Base-by-base conservation (phyloP, 495 filamentous ascomycete genomes). In the Penicillium macrosclerotiorum region DNA sequence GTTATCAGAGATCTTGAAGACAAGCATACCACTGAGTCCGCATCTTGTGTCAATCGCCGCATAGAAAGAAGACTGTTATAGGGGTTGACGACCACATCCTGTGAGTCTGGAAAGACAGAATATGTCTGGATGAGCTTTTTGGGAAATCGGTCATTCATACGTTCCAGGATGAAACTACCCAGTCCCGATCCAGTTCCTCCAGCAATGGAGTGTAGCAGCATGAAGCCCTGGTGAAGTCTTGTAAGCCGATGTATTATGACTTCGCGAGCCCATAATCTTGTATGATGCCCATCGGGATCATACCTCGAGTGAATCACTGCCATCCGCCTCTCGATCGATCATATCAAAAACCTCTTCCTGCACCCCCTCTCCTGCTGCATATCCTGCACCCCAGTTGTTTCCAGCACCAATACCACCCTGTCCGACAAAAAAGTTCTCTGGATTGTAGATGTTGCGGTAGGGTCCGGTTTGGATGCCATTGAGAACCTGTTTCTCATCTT, bases 121-220 rank as follows among this genome's bases (percentile, higher is more conserved):
- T 98, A 98, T 45, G 93, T 97, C 66, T 98, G 93, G 38, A 98
- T 96, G 48, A 98, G 79, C 73, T 97, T 97, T 74, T 98, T 98
- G 33, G 93, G 93, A 52, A 96, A 98, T 17, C 93, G 81, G 67
- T 98, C 93, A 63, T 97, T 97, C 67, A 98, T 85, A 45, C 88
- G 79, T 62, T 98, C 93, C n/a, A 98, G 78, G 32, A 98, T 80
- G 60, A 92, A 98, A 32, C 88, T 94, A 8, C 93, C 93, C 37
- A 98, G 69, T 14, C 93, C 93, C 29, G 91, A 96, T 8, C 93
- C 93, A 18, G 93, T 98, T 31, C 93, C 93, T 48, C 93, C 93
- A 32, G 94, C 94, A 57, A 98, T 98, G 3, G 93, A 96, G 63
- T 98, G 93, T 37, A 98, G 77, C 53, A 98, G 79, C 92, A 97